Base-by-base conservation (phyloP, 495 filamentous ascomycete genomes). In the Penicillium coprophilum region DNA sequence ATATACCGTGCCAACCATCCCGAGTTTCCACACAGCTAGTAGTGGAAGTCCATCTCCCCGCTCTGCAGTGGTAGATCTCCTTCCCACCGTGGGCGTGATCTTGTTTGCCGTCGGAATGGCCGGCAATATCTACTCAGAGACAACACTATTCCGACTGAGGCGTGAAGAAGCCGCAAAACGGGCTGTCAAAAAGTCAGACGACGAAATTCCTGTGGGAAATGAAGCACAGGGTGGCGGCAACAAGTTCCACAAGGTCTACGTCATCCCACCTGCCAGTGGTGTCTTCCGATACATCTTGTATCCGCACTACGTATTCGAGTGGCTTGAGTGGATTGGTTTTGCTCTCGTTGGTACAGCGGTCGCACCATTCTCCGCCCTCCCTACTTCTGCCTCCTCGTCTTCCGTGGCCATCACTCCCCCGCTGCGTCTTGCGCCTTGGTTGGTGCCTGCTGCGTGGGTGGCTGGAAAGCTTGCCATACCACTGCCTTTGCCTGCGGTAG, bases 311-410 rank as follows among this genome's bases (percentile, higher is more conserved):
- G 81, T 94, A 46, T 88, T 84, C 58, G 94, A 98, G 79, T 98
- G 94, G 94, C 71, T 96, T 47, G 95, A 98, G 75, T 97, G 95
- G 94, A 65, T 80, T 19, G 94, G 94, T 0, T 98, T 91, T 65
- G 91, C 84, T 69, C 81, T 96, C 56, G 73, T 82, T n/a, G 84
- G 78, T 6, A 64, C 65, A 2, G 61, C 69, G 0, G 61, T 78
- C 4, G 63, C 61, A 20, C 69, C 69, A 28, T 31, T 65, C 20
- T 36, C 62, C 28, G 38, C 41, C n/a, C 38, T 55, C 11, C 48
- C 58, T 34, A n/a, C 40, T 7, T 31, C 45, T 20, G 28, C 10
- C 5, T 31, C 45, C 8, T 46, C 44, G 11, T 32, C 56, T 28
- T 21, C 55, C 17, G 32, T 44, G 21, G 50, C 44, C 9, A 36